Percentiles rank a stretch among this genome's conserved stretches.
Conservation (phyloP, 1,284 basidiomycete genomes). For the Apiotrichum domesticum region DNA sequence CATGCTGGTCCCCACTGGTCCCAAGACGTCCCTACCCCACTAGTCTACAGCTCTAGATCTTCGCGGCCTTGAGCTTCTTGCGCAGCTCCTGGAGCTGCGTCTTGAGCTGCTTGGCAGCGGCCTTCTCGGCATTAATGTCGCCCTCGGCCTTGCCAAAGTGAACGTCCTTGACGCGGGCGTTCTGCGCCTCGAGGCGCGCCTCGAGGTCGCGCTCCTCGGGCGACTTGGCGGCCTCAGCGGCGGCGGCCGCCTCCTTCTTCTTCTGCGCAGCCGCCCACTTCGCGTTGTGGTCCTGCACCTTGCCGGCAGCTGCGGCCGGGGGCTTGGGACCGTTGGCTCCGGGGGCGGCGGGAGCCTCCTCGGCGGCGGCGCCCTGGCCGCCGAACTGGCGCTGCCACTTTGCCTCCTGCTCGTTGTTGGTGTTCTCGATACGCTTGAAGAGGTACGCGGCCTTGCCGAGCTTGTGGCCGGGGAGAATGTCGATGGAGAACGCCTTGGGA, state of each 20-base stretch:
- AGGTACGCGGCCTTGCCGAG: slow-evolving; percentile 83
- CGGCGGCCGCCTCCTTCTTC: slow-evolving; percentile 35
- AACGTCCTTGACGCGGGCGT: slow-evolving; percentile 60
- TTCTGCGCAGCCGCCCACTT: slow-evolving; percentile 26
- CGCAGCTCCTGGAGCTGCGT: slow-evolving; percentile 56
- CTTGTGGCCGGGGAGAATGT: slow-evolving; percentile 79
- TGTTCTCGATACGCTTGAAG: slow-evolving; percentile 81
- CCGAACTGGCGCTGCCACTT: slow-evolving; percentile 77
- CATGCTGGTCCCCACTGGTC: no score
- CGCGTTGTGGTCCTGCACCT: slow-evolving; percentile 33
- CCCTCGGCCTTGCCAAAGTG: slow-evolving; percentile 59
- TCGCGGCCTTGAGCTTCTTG: slow-evolving; percentile 40
- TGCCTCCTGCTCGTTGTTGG: slow-evolving; percentile 70
- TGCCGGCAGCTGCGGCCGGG: slow-evolving; percentile 28
- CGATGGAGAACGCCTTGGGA: slow-evolving; percentile 61
- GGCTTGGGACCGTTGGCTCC: slow-evolving; percentile 28
- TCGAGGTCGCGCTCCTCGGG: slow-evolving; percentile 47
- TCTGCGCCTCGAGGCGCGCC: slow-evolving; percentile 67
- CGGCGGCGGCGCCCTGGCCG: slow-evolving; percentile 51
- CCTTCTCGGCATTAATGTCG: slow-evolving; percentile 50
- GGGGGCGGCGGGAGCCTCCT: slow-evolving; percentile 30
- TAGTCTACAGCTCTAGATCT: slow-evolving; percentile 7
- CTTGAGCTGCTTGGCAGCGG: slow-evolving; percentile 56
- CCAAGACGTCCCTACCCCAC: no score
- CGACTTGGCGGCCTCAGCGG: slow-evolving; percentile 38